These are phyloP conservation scores for Anisodus tanguticus DNA, from an alignment of 257 asterid species.

Conservation along the genomic window DNA sequence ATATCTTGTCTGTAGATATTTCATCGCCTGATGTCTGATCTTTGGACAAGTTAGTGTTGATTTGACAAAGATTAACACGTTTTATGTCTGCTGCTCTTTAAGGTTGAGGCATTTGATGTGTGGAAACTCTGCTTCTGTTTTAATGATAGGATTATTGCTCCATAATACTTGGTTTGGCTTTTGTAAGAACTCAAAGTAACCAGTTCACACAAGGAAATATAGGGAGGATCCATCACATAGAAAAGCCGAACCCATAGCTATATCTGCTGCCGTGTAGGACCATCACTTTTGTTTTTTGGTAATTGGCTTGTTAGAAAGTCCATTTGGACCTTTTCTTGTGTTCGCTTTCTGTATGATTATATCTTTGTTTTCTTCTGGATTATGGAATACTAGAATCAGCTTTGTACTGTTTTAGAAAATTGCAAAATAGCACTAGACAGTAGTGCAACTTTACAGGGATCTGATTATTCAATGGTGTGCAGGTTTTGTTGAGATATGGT, in stretches of 20 bases:
- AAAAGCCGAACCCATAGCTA: background rate
- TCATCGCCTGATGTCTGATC: background rate
- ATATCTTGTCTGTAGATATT: background rate
- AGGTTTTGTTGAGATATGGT: conserved; percentile 70
- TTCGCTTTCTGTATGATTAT: background rate
- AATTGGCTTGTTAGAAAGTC: background rate
- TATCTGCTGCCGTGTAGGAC: background rate
- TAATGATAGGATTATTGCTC: background rate
- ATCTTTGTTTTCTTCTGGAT: background rate
- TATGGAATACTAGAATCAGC: background rate
- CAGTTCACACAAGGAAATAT: background rate
- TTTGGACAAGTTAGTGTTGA: background rate
- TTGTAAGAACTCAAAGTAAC: background rate
- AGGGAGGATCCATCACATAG: background rate
- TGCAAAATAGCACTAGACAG: background rate
- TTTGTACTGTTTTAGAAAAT: background rate
- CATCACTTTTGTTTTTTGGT: background rate
- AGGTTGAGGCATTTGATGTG: background rate
- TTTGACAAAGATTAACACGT: background rate
- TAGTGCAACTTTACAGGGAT: background rate
- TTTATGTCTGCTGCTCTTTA: background rate
- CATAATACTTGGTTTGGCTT: background rate
- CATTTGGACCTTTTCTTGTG: background rate
- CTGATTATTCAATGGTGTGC: conserved; percentile 28
- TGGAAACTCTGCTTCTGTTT: background rate